A percentile compares a stretch with the other conserved stretches of the same genome.
phyloP scores from a whole-genome alignment of 176 grass and related monocot genomes.

The Paspalum vaginatum region DNA sequence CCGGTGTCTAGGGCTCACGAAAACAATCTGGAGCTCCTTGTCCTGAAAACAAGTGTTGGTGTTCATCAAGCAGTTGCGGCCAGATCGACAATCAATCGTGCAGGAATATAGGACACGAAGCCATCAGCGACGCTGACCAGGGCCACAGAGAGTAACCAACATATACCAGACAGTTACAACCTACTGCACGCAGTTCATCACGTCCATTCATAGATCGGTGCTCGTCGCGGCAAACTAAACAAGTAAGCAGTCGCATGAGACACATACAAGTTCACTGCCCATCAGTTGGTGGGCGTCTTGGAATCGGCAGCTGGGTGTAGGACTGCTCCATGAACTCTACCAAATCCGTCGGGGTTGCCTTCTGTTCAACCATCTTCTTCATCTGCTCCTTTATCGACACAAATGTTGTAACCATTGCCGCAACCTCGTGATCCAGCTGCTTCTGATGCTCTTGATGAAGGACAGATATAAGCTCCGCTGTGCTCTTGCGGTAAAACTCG shows the following conservation, averaged over 20 bases:
- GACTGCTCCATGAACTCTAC: neutral
- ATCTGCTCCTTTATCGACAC: slow-evolving; percentile 9
- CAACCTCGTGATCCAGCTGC: neutral
- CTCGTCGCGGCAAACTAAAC: too few species aligned
- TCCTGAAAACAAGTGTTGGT: too few species aligned
- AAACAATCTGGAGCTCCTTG: too few species aligned
- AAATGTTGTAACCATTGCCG: neutral
- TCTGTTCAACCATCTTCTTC: slow-evolving; percentile 12
- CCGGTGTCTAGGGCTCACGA: too few species aligned
- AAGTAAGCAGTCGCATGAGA: too few species aligned
- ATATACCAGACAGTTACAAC: neutral
- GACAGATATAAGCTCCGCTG: neutral
- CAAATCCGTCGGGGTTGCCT: neutral
- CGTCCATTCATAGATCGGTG: neutral
- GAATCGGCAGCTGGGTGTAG: neutral
- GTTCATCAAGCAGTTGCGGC: too few species aligned
- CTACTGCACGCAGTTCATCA: neutral
- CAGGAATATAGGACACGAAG: neutral
- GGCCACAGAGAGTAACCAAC: neutral
- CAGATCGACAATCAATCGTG: too few species aligned
- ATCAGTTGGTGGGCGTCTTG: neutral
- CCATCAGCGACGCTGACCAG: neutral
- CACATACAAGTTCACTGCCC: neutral
- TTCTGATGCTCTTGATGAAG: neutral
- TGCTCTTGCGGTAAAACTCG: neutral